phyloP scores from a whole-genome alignment of 169 alveolate species.

The Plasmodium cynomolgi region DNA sequence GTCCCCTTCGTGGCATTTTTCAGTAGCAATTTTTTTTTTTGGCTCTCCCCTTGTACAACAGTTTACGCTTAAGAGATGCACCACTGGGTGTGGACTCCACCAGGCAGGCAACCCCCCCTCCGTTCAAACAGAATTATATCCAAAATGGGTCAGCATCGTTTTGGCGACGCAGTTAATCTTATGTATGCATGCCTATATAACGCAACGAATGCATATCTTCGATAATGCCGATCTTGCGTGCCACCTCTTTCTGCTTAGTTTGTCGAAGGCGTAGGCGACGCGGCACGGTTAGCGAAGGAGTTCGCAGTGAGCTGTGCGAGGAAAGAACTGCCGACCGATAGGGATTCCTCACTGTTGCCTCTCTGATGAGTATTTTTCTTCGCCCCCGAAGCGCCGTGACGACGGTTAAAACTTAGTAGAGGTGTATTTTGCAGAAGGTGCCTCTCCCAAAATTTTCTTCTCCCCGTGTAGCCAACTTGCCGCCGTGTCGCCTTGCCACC shows the following conservation, averaged over 20 bases:
- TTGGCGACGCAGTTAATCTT: not conserved
- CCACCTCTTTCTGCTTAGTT: not conserved
- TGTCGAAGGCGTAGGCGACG: not conserved
- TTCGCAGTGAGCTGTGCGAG: not conserved
- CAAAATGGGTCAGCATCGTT: not conserved
- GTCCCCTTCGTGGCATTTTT: not conserved
- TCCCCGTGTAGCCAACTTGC: not conserved
- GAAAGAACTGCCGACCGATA: not conserved
- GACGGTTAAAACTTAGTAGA: not conserved
- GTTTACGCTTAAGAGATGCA: not conserved
- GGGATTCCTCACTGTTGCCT: not conserved
- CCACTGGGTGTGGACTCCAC: not conserved
- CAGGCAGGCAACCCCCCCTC: not conserved
- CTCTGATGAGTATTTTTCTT: not conserved
- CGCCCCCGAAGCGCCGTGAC: not conserved
- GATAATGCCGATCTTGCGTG: not conserved
- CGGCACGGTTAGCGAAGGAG: not conserved
- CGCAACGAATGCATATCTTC: not conserved
- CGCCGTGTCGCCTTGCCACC: not conserved
- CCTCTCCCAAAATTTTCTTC: not conserved
- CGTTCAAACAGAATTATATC: not conserved
- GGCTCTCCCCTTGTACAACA: not conserved
- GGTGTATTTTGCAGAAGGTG: not conserved
- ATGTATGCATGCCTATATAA: not conserved
- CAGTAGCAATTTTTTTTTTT: not conserved